A percentile compares a stretch with the other conserved stretches of the same genome.
Evolutionary conservation across 1,139 yeast species (phyloP).

Genomic region (Blastobotrys malaysiensis): DNA sequence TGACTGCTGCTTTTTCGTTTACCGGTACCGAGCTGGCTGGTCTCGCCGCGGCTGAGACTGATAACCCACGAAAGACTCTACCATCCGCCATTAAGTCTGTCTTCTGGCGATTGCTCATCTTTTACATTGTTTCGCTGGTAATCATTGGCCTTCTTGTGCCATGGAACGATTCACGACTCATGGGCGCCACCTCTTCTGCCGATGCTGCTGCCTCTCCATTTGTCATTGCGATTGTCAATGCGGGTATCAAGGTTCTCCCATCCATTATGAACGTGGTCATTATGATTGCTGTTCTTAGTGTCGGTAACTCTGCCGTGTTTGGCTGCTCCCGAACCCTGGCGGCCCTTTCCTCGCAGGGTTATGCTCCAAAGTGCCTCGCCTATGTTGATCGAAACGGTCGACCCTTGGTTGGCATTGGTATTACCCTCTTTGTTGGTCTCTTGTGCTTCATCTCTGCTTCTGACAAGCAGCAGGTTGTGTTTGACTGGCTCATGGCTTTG

Average conservation of each 20-base stretch:
- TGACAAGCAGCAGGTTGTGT: slow-evolving; percentile 59
- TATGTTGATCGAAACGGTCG: slow-evolving; percentile 73
- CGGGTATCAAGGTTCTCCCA: slow-evolving; percentile 57
- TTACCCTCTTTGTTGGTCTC: slow-evolving; percentile 56
- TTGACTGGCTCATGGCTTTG: slow-evolving; percentile 75
- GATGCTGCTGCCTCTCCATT: slow-evolving; percentile 65
- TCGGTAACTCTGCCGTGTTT: slow-evolving; percentile 70
- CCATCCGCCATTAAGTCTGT: slow-evolving; percentile 70
- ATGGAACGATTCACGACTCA: slow-evolving; percentile 44
- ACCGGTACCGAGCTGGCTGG: slow-evolving; percentile 83
- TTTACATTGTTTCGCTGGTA: slow-evolving; percentile 55
- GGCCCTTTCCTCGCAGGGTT: slow-evolving; percentile 78
- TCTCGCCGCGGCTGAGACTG: slow-evolving; percentile 79
- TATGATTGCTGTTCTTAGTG: slow-evolving; percentile 60
- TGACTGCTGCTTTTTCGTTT: slow-evolving; percentile 81
- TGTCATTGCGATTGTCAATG: slow-evolving; percentile 58
- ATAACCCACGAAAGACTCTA: slow-evolving; percentile 61
- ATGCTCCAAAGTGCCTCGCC: slow-evolving; percentile 67
- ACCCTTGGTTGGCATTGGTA: slow-evolving; percentile 63
- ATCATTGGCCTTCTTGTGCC: slow-evolving; percentile 62
- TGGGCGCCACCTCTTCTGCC: slow-evolving; percentile 42
- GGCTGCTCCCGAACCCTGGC: slow-evolving; percentile 79
- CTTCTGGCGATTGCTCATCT: slow-evolving; percentile 62
- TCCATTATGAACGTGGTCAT: slow-evolving; percentile 70
- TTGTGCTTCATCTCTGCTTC: slow-evolving; percentile 67